Evolutionary conservation across 2,329 filamentous ascomycete species (phyloP).

Genomic region (Nothophaeocryptopus gaeumannii): DNA sequence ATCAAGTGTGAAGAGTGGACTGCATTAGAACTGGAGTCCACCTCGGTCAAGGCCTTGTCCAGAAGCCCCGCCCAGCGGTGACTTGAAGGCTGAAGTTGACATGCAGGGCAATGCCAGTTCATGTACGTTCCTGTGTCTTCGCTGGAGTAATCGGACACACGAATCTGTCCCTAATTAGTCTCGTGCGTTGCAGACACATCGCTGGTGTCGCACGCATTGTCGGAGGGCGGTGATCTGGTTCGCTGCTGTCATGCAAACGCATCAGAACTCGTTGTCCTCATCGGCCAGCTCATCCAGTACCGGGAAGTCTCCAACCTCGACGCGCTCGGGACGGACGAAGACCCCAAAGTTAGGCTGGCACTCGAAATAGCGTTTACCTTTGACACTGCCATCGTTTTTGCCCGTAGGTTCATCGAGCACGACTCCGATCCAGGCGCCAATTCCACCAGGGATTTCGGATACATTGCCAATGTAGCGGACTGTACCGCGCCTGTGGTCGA

Average conservation of each 20-base stretch:
- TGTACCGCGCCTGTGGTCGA: constrained; percentile 67
- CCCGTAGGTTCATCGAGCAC: constrained; percentile 73
- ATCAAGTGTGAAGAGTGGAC: neutral
- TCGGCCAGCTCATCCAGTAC: constrained; percentile 67
- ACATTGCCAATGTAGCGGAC: constrained; percentile 72
- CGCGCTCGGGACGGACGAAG: constrained; percentile 73
- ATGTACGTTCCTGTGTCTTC: constrained; percentile 1
- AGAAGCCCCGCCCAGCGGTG: constrained; percentile 2
- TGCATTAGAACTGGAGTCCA: too few species aligned
- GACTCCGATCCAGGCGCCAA: constrained; percentile 68
- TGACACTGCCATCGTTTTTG: constrained; percentile 76
- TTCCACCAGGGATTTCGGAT: constrained; percentile 64
- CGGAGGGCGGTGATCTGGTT: constrained; percentile 7
- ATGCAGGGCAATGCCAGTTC: constrained; percentile 11
- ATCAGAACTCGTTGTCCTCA: constrained; percentile 67
- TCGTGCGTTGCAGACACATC: neutral
- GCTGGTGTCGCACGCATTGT: constrained; percentile 7
- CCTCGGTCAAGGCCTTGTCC: neutral
- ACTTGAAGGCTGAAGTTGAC: constrained; percentile 4
- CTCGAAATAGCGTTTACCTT: constrained; percentile 66
- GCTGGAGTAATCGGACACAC: constrained; percentile 6
- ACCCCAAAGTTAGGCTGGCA: constrained; percentile 69
- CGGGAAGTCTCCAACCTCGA: constrained; percentile 73
- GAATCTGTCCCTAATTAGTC: constrained; percentile 1
- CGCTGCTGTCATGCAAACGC: neutral